Evolutionary conservation across 768 basidiomycete species (phyloP), one percentile per base, ranked within the genome.

Genomic region (Boletus rubescentipes): DNA sequence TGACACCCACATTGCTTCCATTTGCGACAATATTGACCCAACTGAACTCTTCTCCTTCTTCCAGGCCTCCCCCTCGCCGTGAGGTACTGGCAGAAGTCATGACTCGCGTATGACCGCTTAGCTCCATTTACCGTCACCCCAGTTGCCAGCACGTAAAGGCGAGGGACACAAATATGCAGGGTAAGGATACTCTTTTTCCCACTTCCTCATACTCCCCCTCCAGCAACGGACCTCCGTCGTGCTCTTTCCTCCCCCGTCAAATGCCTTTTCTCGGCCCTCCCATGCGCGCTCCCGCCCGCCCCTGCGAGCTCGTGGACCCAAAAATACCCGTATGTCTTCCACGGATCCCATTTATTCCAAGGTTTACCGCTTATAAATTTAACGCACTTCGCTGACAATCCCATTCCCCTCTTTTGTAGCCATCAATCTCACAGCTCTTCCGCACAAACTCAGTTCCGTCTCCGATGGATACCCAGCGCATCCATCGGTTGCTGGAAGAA

Each of bases 381-480:
- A 14, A 15, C 18, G n/a, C 5, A 6, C 23, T 35, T 52, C 15
- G 16, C 38, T 48, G 21, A 51, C 37, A 6, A 11, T 8, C 11
- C 7, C 9, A 2, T 26, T 4, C 5, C 12, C 14, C 16, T 29
- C 10, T n/a, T 37, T 23, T 23, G 2, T 31, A 68, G 69, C 38
- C 46, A 5, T 65, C 69, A 1, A 71, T 69, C 38, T 54, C 63
- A 7, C 54, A 57, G 20, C 67, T 71, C 48, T 71, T 69, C 41
- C 48, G 40, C 9, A 69, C 67, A 12, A 69, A 71, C 56, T 50
- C 51, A 0, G 59, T 69, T 11, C 67, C 67, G 9, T 65, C 69
- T 15, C 59, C 56, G 26, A 50, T 53, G 54, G 69, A 69, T 51
- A 42, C 39, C 0, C 54, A 52, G 5, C 59, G 31, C 43, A 58